These are phyloP conservation scores for Sphaerobolus stellatus DNA, from an alignment of 1,284 basidiomycete species.

Conservation along the genomic window DNA sequence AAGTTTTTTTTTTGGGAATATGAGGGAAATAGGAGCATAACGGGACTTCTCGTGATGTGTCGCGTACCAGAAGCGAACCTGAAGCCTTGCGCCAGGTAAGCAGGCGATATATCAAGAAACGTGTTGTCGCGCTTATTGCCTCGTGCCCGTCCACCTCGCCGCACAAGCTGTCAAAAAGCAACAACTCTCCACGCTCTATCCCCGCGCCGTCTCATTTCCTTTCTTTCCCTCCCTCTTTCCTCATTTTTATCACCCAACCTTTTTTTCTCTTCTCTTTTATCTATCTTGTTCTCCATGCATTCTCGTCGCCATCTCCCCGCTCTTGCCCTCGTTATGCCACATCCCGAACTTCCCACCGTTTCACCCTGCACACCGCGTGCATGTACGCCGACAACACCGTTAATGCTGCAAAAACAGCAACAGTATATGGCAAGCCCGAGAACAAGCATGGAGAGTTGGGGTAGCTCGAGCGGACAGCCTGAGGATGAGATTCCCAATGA, in stretches of 20 bases:
- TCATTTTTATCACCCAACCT: constrained; percentile 6
- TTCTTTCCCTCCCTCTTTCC: constrained; percentile 3
- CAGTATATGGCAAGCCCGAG: constrained; percentile 55
- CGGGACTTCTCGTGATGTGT: too few species aligned
- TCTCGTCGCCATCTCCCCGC: constrained; percentile 41
- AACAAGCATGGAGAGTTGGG: constrained; percentile 79
- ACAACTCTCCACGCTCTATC: too few species aligned
- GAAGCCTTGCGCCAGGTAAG: too few species aligned
- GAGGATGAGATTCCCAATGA: constrained; percentile 62
- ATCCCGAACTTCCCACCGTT: constrained; percentile 45
- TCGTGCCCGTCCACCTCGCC: too few species aligned
- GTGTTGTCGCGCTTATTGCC: too few species aligned
- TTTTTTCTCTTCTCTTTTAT: constrained; percentile 4
- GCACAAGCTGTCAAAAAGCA: too few species aligned
- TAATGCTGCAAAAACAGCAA: too few species aligned
- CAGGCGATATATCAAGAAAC: too few species aligned
- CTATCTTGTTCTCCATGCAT: constrained; percentile 25
- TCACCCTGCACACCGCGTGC: constrained; percentile 51
- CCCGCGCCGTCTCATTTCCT: constrained; percentile 1
- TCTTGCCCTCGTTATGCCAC: constrained; percentile 55
- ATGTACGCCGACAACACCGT: constrained; percentile 33
- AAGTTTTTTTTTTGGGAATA: too few species aligned
- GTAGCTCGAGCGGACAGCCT: constrained; percentile 65
- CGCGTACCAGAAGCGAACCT: too few species aligned
- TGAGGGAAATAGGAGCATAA: too few species aligned